Percentiles rank a stretch among this genome's conserved stretches.
Conservation (phyloP, 257 asterid genomes). For the Hygrophila difformis region DNA sequence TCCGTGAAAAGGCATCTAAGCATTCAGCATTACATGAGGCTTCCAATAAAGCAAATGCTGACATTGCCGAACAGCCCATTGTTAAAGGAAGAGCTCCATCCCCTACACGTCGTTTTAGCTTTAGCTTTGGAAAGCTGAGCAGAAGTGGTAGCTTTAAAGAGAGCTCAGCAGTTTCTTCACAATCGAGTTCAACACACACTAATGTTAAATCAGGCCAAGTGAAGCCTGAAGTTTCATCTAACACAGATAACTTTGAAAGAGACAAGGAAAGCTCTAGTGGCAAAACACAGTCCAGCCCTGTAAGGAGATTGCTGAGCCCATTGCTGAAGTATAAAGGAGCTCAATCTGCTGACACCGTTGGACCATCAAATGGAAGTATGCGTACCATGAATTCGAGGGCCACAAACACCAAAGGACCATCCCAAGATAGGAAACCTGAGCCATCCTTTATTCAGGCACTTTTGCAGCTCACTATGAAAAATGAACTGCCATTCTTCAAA, state of each 20-base stretch:
- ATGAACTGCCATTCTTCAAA: constrained; percentile 69
- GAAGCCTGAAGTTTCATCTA: constrained; percentile 23
- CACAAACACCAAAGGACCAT: constrained; percentile 19
- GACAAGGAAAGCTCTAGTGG: constrained; percentile 36
- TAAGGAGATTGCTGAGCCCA: constrained; percentile 81
- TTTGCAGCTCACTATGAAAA: constrained; percentile 65
- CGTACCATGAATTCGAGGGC: constrained; percentile 22
- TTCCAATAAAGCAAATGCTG: constrained; percentile 25
- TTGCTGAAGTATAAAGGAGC: constrained; percentile 46
- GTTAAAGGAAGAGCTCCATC: constrained; percentile 58
- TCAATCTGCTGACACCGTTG: constrained; percentile 30
- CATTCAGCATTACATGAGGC: constrained; percentile 25
- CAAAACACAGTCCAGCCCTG: constrained; percentile 64
- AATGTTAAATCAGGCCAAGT: constrained; percentile 47
- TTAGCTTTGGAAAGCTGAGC: constrained; percentile 62
- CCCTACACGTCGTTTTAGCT: constrained; percentile 68
- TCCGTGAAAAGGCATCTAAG: constrained; percentile 22
- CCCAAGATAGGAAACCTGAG: constrained; percentile 32
- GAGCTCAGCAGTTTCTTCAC: constrained; percentile 39
- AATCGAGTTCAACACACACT: constrained; percentile 28
- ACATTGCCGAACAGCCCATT: constrained; percentile 24
- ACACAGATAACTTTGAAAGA: constrained; percentile 24
- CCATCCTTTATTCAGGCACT: constrained; percentile 45
- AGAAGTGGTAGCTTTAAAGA: constrained; percentile 90
- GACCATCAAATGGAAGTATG: constrained; percentile 19